Evolutionary conservation across 352 stramenopile species (phyloP).

Genomic region (Ophiocytium majus): DNA sequence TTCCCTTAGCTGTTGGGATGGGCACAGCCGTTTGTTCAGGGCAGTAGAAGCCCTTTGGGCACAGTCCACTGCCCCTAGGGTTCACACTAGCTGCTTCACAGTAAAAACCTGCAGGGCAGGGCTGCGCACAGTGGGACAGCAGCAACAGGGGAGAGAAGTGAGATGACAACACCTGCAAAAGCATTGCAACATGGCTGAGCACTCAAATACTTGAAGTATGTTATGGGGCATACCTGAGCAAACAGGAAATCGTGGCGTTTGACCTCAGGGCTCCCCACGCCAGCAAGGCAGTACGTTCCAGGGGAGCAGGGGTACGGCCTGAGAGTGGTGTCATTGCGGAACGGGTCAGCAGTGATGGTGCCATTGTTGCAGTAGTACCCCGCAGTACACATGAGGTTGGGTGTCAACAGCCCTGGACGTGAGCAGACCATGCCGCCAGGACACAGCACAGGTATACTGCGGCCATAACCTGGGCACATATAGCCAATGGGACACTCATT

Average conservation of each 20-base stretch:
- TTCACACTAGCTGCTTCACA: constrained; percentile 84
- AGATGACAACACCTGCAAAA: too few species aligned
- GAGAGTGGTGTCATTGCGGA: constrained; percentile 91
- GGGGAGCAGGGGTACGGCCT: constrained; percentile 88
- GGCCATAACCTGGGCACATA: constrained; percentile 86
- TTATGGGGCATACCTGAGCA: too few species aligned
- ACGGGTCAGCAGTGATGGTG: constrained; percentile 86
- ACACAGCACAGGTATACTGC: constrained; percentile 82
- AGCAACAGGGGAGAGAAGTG: too few species aligned
- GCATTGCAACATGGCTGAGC: too few species aligned
- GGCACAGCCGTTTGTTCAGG: constrained; percentile 83
- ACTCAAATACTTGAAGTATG: too few species aligned
- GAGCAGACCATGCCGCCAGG: constrained; percentile 85
- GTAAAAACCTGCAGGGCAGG: constrained; percentile 77
- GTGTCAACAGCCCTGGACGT: constrained; percentile 70
- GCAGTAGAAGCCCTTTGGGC: constrained; percentile 87
- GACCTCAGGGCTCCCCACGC: constrained; percentile 82
- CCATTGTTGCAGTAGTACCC: constrained; percentile 90
- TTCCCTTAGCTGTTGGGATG: constrained; percentile 83
- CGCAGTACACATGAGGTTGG: constrained; percentile 85
- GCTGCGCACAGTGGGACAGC: constrained; percentile 63
- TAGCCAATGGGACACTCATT: constrained; percentile 80
- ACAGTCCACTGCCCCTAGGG: constrained; percentile 85
- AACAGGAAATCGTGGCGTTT: constrained; percentile 76
- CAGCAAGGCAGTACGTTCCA: constrained; percentile 90